phyloP scores from a whole-genome alignment of 163 green algal genomes.

The Chloroidium sp. region DNA sequence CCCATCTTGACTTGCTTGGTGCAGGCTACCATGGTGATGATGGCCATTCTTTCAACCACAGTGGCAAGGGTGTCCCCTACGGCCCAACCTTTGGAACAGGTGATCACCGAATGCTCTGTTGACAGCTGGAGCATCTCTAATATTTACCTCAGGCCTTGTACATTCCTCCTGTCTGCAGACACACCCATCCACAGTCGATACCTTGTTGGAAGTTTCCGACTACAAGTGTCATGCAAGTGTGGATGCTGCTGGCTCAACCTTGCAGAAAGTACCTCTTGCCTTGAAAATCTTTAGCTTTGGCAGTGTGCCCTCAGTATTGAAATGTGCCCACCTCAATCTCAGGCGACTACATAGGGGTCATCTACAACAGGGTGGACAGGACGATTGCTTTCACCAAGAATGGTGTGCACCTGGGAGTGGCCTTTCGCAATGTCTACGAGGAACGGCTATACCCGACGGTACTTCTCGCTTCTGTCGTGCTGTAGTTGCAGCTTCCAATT shows the following conservation, averaged over 20 bases:
- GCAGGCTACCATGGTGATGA: conserved; percentile 78
- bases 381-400: conserved; percentile 75
- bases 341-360: conserved; percentile 64
- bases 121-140: background rate
- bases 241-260: background rate
- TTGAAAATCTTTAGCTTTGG: background rate
- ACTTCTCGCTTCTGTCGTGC: background rate
- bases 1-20: too few species aligned
- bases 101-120: background rate
- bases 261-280: background rate
- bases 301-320: background rate
- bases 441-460: conserved; percentile 55
- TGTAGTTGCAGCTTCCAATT: too few species aligned
- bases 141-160: too few species aligned
- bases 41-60: conserved; percentile 60
- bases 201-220: too few species aligned
- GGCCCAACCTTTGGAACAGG: conserved; percentile 57
- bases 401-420: conserved; percentile 57
- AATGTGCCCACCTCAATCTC: conserved; percentile 1
- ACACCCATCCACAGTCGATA: too few species aligned
- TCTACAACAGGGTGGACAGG: conserved; percentile 51
- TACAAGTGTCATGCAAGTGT: too few species aligned
- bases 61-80: conserved; percentile 52
- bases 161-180: background rate
- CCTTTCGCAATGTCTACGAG: conserved; percentile 55